A percentile compares a stretch with the other conserved stretches of the same genome.
Evolutionary conservation across 345 rosid species (phyloP).

Genomic region (Cardamine chenopodiifolia): DNA sequence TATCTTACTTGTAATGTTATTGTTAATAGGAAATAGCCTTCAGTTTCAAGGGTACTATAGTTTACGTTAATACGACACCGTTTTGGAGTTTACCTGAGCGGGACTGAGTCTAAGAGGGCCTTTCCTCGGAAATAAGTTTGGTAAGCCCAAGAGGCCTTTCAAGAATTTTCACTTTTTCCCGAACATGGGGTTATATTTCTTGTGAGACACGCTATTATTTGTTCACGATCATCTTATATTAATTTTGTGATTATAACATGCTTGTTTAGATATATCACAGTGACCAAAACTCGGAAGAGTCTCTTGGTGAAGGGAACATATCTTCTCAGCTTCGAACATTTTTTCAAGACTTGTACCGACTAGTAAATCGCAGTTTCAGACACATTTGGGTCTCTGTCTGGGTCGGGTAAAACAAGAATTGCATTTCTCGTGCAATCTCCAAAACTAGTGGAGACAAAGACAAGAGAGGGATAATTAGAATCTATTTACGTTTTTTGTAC

Average conservation of each 20-base stretch:
- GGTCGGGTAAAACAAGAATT: background rate
- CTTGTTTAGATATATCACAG: background rate
- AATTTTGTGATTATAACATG: too few species aligned
- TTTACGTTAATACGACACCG: background rate
- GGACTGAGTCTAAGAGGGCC: too few species aligned
- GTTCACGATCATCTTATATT: background rate
- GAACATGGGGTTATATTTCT: background rate
- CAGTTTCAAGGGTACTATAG: background rate
- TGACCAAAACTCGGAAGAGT: background rate
- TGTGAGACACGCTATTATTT: background rate
- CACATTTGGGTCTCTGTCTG: background rate
- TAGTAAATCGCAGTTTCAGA: background rate
- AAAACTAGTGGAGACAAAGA: conserved; percentile 31
- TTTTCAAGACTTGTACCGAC: background rate
- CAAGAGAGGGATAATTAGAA: conserved; percentile 18
- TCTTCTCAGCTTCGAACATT: background rate
- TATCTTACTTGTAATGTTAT: background rate
- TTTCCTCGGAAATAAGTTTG: background rate
- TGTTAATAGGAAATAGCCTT: background rate
- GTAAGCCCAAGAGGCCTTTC: background rate
- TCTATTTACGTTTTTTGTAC: conserved; percentile 32
- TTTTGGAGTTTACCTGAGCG: background rate
- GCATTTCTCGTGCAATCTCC: conserved; percentile 11
- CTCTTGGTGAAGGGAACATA: background rate
- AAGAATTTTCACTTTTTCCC: background rate